These are phyloP conservation scores for Pythium insidiosum DNA, from an alignment of 352 stramenopile species.

Conservation along the genomic window DNA sequence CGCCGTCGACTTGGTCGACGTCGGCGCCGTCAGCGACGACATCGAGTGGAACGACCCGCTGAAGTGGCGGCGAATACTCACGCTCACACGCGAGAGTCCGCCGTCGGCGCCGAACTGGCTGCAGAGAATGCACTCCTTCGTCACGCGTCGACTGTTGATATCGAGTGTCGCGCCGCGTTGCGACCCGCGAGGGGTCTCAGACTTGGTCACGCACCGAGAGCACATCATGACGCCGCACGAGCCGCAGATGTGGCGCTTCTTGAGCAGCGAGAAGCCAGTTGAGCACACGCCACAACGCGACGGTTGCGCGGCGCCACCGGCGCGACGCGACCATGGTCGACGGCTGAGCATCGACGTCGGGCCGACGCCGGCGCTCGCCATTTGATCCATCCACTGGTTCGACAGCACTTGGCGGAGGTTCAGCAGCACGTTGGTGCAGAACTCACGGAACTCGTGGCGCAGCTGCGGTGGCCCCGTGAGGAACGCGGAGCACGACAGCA, in stretches of 20 bases:
- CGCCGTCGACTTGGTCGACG: not conserved
- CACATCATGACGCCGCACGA: constrained; percentile 46
- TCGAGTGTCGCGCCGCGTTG: constrained; percentile 7
- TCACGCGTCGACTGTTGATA: constrained; percentile 8
- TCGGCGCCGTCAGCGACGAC: constrained; percentile 12
- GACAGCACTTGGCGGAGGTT: constrained; percentile 37
- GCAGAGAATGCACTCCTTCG: constrained; percentile 53
- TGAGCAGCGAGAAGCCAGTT: constrained; percentile 44
- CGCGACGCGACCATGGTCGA: constrained; percentile 13
- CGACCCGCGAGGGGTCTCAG: not conserved
- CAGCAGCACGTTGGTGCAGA: constrained; percentile 45
- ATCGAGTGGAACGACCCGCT: constrained; percentile 17
- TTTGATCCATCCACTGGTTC: constrained; percentile 46
- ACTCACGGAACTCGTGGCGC: constrained; percentile 51
- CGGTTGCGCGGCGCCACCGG: constrained; percentile 11
- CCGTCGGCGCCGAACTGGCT: constrained; percentile 36
- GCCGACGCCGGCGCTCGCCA: constrained; percentile 13
- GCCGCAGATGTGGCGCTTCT: constrained; percentile 47
- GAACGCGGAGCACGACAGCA: constrained; percentile 55
- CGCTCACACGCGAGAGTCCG: constrained; percentile 15
- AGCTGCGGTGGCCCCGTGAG: too few relatives aligned
- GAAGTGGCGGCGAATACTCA: constrained; percentile 23
- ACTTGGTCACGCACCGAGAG: constrained; percentile 37
- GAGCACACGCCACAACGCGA: constrained; percentile 52
- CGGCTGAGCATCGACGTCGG: constrained; percentile 18